Evolutionary conservation across 176 grass and related monocot species (phyloP), one percentile per base, ranked within the genome.

Genomic region (Oryza brachyantha): DNA sequence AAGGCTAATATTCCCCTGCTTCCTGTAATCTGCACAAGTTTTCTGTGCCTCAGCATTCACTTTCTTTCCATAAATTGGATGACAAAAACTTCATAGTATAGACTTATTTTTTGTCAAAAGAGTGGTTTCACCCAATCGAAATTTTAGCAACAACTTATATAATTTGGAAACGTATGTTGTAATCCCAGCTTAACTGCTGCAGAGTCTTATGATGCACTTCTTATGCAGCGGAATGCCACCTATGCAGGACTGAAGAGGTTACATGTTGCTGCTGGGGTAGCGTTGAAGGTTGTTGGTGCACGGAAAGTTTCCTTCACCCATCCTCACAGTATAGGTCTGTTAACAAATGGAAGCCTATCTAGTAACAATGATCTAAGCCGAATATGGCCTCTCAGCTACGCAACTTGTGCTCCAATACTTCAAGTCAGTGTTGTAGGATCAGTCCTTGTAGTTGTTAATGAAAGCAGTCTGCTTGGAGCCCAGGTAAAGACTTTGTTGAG

Each of bases 271-370:
- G 76, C 70, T 77, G 92, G 92, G 25, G 79, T 85, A 55, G 87
- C 61, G 66, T 70, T 99, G 60, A 89, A 85, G 42, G 83, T 99
- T 69, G 82, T 81, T 63, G 96, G 92, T 85, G 96, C 92, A 8
- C 77, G 81, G 75, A 85, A 85, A 80, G 61, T 93, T 75, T 87
- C 64, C 10, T 60, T 99, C 35, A 60, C 73, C 28, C 92, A 95
- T 64, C 90, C 96, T 81, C 85, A 86, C 84, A 89, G 88, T 80
- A 99, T 99, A 82, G 96, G 92, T 29, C 88, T 99, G 67, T 84
- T 78, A 46, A 43, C 81, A 78, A 89, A 99, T 68, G 92, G 96
- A 79, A 99, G 83, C 75, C 86, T 95, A 42, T 27, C 81, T 63
- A 75, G 65, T 35, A 74, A 59, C 11, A 76, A 81, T 40, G 58